Evolutionary conservation across 805 yeast genomes (phyloP).

Genomic region (Wickerhamomyces alni): DNA sequence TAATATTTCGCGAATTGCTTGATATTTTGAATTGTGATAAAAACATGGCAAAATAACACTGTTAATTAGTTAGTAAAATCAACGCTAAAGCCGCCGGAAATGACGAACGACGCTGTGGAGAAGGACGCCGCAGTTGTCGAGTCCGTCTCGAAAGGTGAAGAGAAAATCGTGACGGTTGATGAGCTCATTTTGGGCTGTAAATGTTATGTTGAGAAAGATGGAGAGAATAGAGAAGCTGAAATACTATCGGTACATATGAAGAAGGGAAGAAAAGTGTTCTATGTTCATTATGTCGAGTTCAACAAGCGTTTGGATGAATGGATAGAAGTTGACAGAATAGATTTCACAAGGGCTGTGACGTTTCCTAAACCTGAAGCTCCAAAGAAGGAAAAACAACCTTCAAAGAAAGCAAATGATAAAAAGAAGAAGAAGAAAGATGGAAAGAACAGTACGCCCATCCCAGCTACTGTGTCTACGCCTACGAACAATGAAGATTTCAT

Average conservation of each 20-base stretch:
- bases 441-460: constrained; percentile 5
- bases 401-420: constrained; percentile 24
- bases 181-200: constrained; percentile 74
- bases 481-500: constrained; percentile 47
- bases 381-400: constrained; percentile 32
- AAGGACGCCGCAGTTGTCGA: constrained; percentile 19
- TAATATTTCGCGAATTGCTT: not conserved
- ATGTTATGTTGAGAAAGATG: constrained; percentile 76
- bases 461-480: constrained; percentile 26
- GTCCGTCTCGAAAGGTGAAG: constrained; percentile 13
- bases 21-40: no score
- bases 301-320: constrained; percentile 97
- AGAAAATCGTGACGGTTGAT: constrained; percentile 28
- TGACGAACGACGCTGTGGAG: no score
- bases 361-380: constrained; percentile 57
- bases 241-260: constrained; percentile 69
- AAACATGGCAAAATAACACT: no score
- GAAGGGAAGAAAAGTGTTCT: constrained; percentile 74
- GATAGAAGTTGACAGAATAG: constrained; percentile 70
- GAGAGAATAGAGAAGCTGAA: constrained; percentile 76
- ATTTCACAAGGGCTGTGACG: constrained; percentile 61
- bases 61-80: no score
- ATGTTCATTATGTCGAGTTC: constrained; percentile 91
- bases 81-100: no score
- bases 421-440: constrained; percentile 9